phyloP scores from a whole-genome alignment of 2,329 filamentous ascomycete genomes.

The Diaporthe sp. region DNA sequence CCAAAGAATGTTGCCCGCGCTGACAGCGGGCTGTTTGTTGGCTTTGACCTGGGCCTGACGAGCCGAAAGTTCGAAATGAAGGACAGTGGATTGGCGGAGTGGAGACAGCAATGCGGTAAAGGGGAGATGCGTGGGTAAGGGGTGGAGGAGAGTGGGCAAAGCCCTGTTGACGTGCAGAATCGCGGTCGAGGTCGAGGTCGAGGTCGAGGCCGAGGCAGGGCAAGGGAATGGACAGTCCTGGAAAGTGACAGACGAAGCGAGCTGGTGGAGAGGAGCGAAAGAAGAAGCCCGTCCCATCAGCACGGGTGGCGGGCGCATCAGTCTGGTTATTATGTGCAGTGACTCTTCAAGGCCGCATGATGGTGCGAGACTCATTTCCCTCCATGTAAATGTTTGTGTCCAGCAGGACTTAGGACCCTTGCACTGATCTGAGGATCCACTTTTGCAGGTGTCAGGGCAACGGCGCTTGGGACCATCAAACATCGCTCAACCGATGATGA shows the following conservation, averaged over 20 bases:
- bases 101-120: constrained; percentile 40
- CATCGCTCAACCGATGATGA: constrained; percentile 7
- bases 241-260: constrained; percentile 26
- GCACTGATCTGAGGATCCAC: constrained; percentile 37
- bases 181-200: constrained; percentile 30
- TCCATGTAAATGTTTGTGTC: constrained; percentile 21
- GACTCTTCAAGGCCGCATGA: constrained; percentile 20
- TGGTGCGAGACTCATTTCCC: constrained; percentile 41
- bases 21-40: constrained; percentile 9
- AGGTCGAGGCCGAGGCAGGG: neutral
- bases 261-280: constrained; percentile 13
- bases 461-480: constrained; percentile 31
- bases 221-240: constrained; percentile 23
- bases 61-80: constrained; percentile 31
- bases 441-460: constrained; percentile 39
- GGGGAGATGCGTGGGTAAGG: constrained; percentile 39
- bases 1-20: constrained; percentile 25
- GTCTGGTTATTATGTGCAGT: constrained; percentile 12
- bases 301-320: neutral
- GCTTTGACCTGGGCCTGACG: neutral
- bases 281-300: constrained; percentile 13
- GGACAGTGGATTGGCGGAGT: constrained; percentile 38
- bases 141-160: constrained; percentile 26
- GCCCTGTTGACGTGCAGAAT: constrained; percentile 39
- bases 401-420: constrained; percentile 20